phyloP scores from a whole-genome alignment of 805 yeast genomes.

The Schizosaccharomyces osmophilus region DNA sequence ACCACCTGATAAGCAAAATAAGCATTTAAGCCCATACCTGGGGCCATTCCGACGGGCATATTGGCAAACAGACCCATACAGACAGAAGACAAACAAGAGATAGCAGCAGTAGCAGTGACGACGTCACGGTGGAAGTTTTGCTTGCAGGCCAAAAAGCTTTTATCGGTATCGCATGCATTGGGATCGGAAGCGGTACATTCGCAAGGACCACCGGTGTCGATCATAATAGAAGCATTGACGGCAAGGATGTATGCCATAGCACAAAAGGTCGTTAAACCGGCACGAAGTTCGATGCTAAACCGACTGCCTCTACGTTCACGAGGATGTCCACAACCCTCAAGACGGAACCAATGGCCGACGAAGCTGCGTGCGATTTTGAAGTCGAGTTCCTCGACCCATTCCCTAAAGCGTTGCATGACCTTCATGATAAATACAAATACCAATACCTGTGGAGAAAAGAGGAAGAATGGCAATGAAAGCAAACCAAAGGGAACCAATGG shows the following conservation, averaged over 20 bases:
- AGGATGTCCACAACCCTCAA: conserved; percentile 7
- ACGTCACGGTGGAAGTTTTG: conserved; percentile 7
- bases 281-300: conserved; percentile 9
- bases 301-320: conserved; percentile 9
- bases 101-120: conserved; percentile 10
- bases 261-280: conserved; percentile 9
- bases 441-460: no score
- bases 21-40: conserved; percentile 10
- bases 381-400: conserved; percentile 6
- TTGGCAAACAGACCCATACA: conserved; percentile 10
- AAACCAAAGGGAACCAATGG: no score
- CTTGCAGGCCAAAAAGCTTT: conserved; percentile 7
- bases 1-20: conserved; percentile 11
- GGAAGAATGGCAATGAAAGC: no score
- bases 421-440: neutral
- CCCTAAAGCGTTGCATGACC: neutral
- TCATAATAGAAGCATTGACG: conserved; percentile 8
- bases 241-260: conserved; percentile 11
- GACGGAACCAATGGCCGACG: conserved; percentile 8
- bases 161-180: conserved; percentile 8
- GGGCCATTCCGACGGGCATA: conserved; percentile 10
- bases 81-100: conserved; percentile 8
- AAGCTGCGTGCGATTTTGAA: conserved; percentile 6
- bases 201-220: conserved; percentile 9
- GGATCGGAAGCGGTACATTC: conserved; percentile 7